These are phyloP conservation scores for Eutypa lata DNA, from an alignment of 2,329 filamentous ascomycete genomes.

Conservation along the genomic window DNA sequence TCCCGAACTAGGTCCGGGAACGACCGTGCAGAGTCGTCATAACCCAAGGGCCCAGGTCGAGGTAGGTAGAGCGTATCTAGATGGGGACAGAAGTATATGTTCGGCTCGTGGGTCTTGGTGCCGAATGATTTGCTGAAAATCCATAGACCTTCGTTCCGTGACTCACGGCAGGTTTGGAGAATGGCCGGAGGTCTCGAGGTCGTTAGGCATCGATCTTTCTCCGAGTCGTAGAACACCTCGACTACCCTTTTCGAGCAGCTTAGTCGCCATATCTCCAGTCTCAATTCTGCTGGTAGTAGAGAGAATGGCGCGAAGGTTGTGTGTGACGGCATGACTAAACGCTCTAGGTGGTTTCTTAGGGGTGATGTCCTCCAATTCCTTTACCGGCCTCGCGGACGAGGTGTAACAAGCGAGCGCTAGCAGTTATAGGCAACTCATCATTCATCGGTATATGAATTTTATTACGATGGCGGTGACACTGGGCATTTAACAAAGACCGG, in stretches of 20 bases:
- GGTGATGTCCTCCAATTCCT: too few species aligned
- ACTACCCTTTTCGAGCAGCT: constrained; percentile 35
- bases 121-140: constrained; percentile 35
- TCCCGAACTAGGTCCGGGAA: constrained; percentile 35
- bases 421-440: not conserved
- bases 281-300: constrained; percentile 35
- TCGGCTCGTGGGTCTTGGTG: constrained; percentile 27
- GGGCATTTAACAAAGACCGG: not conserved
- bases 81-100: constrained; percentile 28
- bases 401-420: not conserved
- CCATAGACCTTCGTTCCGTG: constrained; percentile 37
- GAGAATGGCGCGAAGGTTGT: constrained; percentile 31
- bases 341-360: not conserved
- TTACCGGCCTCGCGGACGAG: not conserved
- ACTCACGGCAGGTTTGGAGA: constrained; percentile 40
- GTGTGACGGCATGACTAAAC: constrained; percentile 15
- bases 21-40: constrained; percentile 38
- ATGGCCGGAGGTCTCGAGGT: constrained; percentile 36
- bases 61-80: constrained; percentile 38
- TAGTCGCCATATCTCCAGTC: constrained; percentile 38
- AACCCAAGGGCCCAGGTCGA: constrained; percentile 35
- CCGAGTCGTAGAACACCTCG: constrained; percentile 35
- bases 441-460: not conserved
- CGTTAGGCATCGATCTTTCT: constrained; percentile 34
- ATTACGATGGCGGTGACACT: not conserved